phyloP scores from a whole-genome alignment of 129 eudicot genomes.

The Tagetes erecta region DNA sequence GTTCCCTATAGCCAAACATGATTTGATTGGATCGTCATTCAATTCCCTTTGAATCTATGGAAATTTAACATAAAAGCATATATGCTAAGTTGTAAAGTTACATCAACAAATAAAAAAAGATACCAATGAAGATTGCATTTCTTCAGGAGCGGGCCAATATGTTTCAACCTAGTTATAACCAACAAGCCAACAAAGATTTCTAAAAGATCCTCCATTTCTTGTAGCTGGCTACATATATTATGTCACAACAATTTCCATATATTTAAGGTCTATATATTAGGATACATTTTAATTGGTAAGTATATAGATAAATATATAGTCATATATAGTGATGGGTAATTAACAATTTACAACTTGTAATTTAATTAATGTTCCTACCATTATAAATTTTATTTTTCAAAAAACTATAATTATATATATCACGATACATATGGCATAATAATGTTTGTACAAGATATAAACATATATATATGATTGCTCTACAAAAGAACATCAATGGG shows the following conservation, averaged over 20 bases:
- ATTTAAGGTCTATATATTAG: no score
- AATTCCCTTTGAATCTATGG: not conserved
- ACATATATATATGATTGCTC: not conserved
- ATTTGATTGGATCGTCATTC: slow-evolving; percentile 9
- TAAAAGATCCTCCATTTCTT: slow-evolving; percentile 13
- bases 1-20: slow-evolving; percentile 12
- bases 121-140: slow-evolving; percentile 1
- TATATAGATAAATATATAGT: no score
- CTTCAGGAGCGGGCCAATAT: slow-evolving; percentile 10
- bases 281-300: no score
- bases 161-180: slow-evolving; percentile 13
- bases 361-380: no score
- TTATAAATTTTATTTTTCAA: not conserved
- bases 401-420: not conserved
- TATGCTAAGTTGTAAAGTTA: slow-evolving; percentile 24
- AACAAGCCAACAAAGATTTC: not conserved
- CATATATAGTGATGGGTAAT: no score
- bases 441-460: not conserved
- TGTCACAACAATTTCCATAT: not conserved
- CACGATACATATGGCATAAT: not conserved
- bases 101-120: slow-evolving; percentile 2
- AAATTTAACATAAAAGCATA: slow-evolving; percentile 20
- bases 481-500: not conserved
- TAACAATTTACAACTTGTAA: no score
- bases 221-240: not conserved